phyloP scores from a whole-genome alignment of 2,329 filamentous ascomycete species.

The Colletotrichum musae region DNA sequence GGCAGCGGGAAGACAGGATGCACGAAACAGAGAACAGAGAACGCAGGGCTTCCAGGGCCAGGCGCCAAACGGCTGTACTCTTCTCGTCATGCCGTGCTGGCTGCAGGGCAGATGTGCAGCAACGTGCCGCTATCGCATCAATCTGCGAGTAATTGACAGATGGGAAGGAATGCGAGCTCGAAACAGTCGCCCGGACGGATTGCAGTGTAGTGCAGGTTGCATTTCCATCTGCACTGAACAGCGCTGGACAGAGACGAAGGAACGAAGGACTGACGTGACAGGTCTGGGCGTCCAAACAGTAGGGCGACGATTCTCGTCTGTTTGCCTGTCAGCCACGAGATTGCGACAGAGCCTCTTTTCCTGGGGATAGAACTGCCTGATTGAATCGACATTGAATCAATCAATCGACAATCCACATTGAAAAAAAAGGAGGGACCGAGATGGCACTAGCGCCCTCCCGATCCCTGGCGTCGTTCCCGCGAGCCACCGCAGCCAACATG shows the following conservation, averaged over 20 bases:
- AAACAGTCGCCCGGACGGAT: too few relatives aligned
- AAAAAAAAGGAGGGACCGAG: constrained; percentile 6
- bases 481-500: constrained; percentile 9
- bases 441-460: constrained; percentile 10
- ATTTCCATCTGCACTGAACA: too few relatives aligned
- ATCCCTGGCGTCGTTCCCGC: constrained; percentile 31
- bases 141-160: not conserved
- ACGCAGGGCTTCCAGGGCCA: constrained; percentile 2
- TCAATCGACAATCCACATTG: not conserved
- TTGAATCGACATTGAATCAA: not conserved
- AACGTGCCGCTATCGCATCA: not conserved
- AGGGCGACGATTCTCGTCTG: not conserved
- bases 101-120: too few relatives aligned
- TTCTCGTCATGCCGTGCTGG: not conserved
- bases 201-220: too few relatives aligned
- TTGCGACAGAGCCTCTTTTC: constrained; percentile 13
- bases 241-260: not conserved
- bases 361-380: not conserved
- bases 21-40: constrained; percentile 24
- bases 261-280: constrained; percentile 32
- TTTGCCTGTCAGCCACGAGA: too few relatives aligned
- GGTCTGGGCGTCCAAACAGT: constrained; percentile 36
- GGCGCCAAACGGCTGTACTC: constrained; percentile 19
- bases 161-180: not conserved
- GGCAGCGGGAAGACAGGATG: constrained; percentile 13